Conservation (phyloP, 371 early-diverging fungal genomes). For the Rhizopus sp. region DNA sequence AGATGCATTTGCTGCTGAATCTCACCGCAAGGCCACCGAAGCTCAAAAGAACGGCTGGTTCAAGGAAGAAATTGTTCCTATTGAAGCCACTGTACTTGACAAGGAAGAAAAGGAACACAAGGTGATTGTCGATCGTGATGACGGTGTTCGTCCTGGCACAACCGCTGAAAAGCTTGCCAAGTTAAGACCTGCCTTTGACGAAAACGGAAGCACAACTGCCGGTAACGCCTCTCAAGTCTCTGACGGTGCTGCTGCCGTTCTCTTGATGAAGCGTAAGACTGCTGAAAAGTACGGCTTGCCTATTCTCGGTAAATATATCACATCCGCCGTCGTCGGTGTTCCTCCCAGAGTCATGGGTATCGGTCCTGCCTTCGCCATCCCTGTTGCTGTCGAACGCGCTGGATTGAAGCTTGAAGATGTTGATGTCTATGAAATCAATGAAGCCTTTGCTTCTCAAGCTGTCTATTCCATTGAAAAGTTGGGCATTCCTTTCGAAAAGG, state of each 20-base stretch:
- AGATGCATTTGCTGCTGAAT: conserved; percentile 86
- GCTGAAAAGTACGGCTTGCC: conserved; percentile 89
- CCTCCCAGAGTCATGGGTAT: conserved; percentile 96
- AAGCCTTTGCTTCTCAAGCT: conserved; percentile 98
- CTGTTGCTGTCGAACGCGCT: conserved; percentile 83
- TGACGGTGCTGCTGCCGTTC: conserved; percentile 97
- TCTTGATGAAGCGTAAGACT: conserved; percentile 92
- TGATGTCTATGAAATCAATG: conserved; percentile 86
- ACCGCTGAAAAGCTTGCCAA: conserved; percentile 82
- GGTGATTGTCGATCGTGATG: conserved; percentile 77
- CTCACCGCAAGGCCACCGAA: conserved; percentile 77
- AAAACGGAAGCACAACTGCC: conserved; percentile 90
- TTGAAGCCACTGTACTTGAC: conserved; percentile 75
- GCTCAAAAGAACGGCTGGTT: conserved; percentile 94
- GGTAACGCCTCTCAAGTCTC: conserved; percentile 98
- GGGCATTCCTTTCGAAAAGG: conserved; percentile 82
- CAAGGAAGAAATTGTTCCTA: conserved; percentile 92
- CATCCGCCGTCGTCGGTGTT: conserved; percentile 91
- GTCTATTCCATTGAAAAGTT: conserved; percentile 91
- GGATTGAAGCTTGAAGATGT: conserved; percentile 82
- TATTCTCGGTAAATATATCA: conserved; percentile 88
- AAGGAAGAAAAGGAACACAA: conserved; percentile 72
- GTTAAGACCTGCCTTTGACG: conserved; percentile 91
- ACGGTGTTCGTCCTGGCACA: conserved; percentile 89
- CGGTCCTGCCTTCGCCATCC: conserved; percentile 95